A percentile compares a stretch with the other conserved stretches of the same genome.
Evolutionary conservation across 2,329 filamentous ascomycete species (phyloP).

Genomic region (Phialocephala subalpina): DNA sequence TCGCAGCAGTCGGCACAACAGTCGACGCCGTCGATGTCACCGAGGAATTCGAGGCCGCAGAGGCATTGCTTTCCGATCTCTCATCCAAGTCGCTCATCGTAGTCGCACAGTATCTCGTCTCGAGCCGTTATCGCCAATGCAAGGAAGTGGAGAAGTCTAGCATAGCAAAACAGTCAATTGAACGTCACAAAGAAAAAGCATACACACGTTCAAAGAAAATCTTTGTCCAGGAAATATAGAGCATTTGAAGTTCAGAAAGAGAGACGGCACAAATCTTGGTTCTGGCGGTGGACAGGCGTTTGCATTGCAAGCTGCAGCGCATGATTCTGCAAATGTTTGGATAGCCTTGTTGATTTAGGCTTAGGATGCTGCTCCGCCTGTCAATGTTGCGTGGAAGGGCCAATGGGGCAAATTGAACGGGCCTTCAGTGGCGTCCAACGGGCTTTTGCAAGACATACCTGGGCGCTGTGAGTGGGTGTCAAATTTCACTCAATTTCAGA

Average conservation of each 20-base stretch:
- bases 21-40: constrained; percentile 3
- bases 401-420: neutral
- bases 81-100: constrained; percentile 17
- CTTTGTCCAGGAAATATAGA: neutral
- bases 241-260: neutral
- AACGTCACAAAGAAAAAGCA: neutral
- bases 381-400: neutral
- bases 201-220: neutral
- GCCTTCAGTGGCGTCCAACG: constrained; percentile 4
- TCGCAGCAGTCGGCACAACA: constrained; percentile 45
- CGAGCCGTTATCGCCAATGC: constrained; percentile 20
- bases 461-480: constrained; percentile 1
- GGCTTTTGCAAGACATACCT: neutral
- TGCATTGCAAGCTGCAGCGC: constrained; percentile 8
- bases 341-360: constrained; percentile 9
- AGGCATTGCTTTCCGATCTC: constrained; percentile 11
- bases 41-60: constrained; percentile 8
- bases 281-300: neutral
- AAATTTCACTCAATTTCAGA: neutral
- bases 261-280: constrained; percentile 1
- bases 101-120: constrained; percentile 19
- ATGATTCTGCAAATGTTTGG: neutral
- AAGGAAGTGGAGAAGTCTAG: constrained; percentile 16
- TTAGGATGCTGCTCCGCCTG: neutral
- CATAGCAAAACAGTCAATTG: constrained; percentile 17